phyloP scores from a whole-genome alignment of 257 asterid species.

The Lavandula angustifolia region DNA sequence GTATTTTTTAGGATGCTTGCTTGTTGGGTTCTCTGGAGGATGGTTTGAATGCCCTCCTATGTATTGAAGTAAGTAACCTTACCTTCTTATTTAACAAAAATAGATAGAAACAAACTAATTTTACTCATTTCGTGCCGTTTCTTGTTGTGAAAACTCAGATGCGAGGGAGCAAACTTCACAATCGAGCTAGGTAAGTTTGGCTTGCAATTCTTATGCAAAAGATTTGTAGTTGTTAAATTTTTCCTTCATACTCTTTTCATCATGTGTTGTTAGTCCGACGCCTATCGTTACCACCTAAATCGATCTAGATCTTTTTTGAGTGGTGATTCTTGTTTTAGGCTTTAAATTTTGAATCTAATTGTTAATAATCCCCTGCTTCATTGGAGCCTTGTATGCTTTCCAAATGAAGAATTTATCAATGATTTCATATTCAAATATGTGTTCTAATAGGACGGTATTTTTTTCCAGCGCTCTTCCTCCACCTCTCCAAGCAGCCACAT shows the following conservation, averaged over 20 bases:
- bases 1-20: constrained; percentile 58
- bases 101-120: constrained; percentile 12
- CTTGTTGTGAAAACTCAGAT: constrained; percentile 52
- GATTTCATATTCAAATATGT: not conserved
- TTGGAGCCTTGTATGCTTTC: constrained; percentile 18
- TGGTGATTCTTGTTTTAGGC: no score
- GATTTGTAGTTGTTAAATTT: not conserved
- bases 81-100: not conserved
- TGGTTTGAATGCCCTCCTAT: constrained; percentile 83
- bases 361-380: no score
- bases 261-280: not conserved
- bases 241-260: constrained; percentile 6
- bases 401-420: not conserved
- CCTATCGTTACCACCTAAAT: no score
- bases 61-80: constrained; percentile 72
- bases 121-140: constrained; percentile 22
- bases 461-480: constrained; percentile 93
- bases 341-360: no score
- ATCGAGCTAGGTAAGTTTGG: constrained; percentile 76
- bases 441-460: constrained; percentile 14
- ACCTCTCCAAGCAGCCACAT: constrained; percentile 91
- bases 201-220: constrained; percentile 22
- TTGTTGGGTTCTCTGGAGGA: constrained; percentile 74
- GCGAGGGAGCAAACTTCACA: constrained; percentile 96
- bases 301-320: no score